Base-by-base conservation (phyloP, 2,329 filamentous ascomycete species). In the Alternaria arbusti region DNA sequence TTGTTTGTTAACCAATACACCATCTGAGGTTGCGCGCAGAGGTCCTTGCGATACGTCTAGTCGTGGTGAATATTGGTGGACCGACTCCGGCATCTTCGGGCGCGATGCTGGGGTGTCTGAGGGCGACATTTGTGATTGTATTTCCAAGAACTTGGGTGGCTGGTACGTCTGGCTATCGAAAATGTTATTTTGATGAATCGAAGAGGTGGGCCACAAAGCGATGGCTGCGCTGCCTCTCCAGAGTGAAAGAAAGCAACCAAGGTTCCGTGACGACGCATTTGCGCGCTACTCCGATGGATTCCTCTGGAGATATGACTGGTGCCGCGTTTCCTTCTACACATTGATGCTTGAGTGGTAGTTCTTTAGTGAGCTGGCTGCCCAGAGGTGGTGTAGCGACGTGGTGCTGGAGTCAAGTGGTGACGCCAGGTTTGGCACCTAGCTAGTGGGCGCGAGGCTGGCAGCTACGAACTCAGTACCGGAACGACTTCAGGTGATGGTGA, bases 1-100 rank as follows among this genome's bases (percentile, higher is more conserved):
- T 4, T 50, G 54, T 43, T 69, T 65, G 1, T 57, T 20, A 7
- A 62, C 20, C 22, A 69, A 23, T 2, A 57, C 49, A 17, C 64
- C 54, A 17, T 67, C 59, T 25, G 59, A 28, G 8, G 57, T 62
- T 9, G 57, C 57, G 8, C 58, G 50, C 6, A 63, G 57, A 3
- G 54, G 43, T 6, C 59, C 59, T 8, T 50, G 20, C 7, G 20
- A 30, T n/a, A 6, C 10, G 40, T 68, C 63, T 11, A 58, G 59
- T n/a, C 23, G 15, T 6, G 54, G 59, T 15, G 43, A 22, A 23
- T 45, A 64, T 3, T 45, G 30, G 22, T 45, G 28, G 6, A 59
- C 25, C n/a, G 26, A 17, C 13, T 26, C 44, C 5, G 54, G 44
- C 15, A 66, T 57, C 15, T 55, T 57, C 13, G 43, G 51, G 3